Evolutionary conservation across 73 alveolate genomes (phyloP).

Genomic region (Paraurostyla sp.): DNA sequence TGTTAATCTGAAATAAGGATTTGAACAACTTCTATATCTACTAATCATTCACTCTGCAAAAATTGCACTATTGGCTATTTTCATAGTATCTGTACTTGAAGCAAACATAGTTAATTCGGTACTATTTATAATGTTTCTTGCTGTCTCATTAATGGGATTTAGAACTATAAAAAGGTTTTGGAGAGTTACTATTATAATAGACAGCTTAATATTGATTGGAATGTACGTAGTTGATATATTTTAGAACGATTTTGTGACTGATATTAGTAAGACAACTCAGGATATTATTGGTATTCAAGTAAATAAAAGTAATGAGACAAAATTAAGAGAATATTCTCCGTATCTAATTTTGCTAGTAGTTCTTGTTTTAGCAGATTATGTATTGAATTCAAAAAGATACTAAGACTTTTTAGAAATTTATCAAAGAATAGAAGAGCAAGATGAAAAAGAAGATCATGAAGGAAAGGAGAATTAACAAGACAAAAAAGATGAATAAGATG

Average conservation of each 20-base stretch:
- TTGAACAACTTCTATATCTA: background rate
- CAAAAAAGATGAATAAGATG: background rate
- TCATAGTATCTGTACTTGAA: conserved; percentile 5
- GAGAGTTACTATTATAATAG: background rate
- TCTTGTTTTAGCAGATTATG: background rate
- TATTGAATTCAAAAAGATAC: conserved; percentile 1
- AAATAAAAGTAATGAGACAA: background rate
- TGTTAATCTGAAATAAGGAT: background rate
- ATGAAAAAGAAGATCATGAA: background rate
- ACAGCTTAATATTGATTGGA: background rate
- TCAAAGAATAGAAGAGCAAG: background rate
- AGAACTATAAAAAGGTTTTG: conserved; percentile 2
- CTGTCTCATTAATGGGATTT: background rate
- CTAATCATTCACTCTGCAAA: conserved; percentile 22
- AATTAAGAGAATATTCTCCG: background rate
- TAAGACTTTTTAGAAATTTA: conserved; percentile 5
- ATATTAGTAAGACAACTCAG: background rate
- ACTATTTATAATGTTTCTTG: conserved; percentile 20
- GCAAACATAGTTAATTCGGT: conserved; percentile 19
- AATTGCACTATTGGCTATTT: conserved; percentile 8
- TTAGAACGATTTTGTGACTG: background rate
- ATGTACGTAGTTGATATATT: conserved; percentile 26
- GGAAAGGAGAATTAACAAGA: background rate
- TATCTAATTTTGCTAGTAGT: background rate
- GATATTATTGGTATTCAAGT: background rate